Conservation (phyloP, 108 stramenopile genomes). For the Stephanodiscus triporus region DNA sequence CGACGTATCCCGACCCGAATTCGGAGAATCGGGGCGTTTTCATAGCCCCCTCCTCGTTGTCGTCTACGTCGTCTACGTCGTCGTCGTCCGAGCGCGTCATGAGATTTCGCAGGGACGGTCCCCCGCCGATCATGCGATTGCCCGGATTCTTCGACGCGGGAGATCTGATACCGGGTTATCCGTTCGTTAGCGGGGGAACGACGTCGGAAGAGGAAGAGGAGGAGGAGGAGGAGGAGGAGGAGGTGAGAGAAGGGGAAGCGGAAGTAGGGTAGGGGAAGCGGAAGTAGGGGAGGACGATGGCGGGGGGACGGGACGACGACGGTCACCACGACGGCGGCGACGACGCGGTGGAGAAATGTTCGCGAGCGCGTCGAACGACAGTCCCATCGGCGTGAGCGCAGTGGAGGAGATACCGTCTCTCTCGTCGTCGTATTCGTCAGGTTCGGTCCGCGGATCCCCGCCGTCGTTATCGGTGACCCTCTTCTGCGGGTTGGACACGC, state of each 20-base stretch:
- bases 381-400: slow-evolving; percentile 46
- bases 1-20: slow-evolving; percentile 70
- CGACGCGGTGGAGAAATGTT: slow-evolving; percentile 12
- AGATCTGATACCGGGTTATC: slow-evolving; percentile 52
- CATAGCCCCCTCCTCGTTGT: no score
- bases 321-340: neutral
- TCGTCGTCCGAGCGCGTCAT: no score
- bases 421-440: neutral
- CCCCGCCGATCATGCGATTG: slow-evolving; percentile 49
- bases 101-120: slow-evolving; percentile 41
- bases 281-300: neutral
- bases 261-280: neutral
- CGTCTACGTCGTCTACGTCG: slow-evolving; percentile 58
- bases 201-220: slow-evolving; percentile 6
- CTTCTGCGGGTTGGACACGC: slow-evolving; percentile 78
- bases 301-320: neutral
- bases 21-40: slow-evolving; percentile 66
- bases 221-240: neutral
- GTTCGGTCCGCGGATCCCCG: neutral
- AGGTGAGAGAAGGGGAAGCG: neutral
- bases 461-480: slow-evolving; percentile 75
- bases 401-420: slow-evolving; percentile 45
- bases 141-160: slow-evolving; percentile 44
- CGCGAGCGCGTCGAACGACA: slow-evolving; percentile 20
- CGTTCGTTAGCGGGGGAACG: slow-evolving; percentile 35